Evolutionary conservation across 2,329 filamentous ascomycete species (phyloP), one percentile per base, ranked within the genome.

Genomic region (Talaromyces atroroseus): DNA sequence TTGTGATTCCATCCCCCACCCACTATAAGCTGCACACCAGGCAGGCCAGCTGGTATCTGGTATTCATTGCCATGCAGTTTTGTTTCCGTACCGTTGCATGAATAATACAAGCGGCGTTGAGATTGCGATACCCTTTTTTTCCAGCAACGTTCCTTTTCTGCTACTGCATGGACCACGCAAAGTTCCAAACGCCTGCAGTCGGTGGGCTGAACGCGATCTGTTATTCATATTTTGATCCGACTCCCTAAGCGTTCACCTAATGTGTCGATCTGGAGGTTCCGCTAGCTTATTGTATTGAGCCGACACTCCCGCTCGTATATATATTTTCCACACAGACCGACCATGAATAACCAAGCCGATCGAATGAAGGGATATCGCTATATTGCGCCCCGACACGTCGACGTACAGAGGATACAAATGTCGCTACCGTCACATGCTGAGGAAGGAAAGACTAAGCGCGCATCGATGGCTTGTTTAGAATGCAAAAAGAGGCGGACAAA

Each of bases 401-500:
- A 51, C 45, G 16, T 32, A 49, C 55, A 49, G 40, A 21, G 24
- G 16, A 29, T 16, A n/a, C 46, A 40, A 45, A 47, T 40, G 2
- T 46, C 51, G 48, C 24, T 21, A 45, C 4, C 51, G 11, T 12
- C 54, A 42, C 53, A 55, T 21, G 52, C 63, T 32, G 70, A 73
- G 20, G 70, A 73, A 21, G 59, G 56, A 48, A 67, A 67, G 49
- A 66, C 67, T 47, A 71, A 67, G 56, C 63, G 71, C 51, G 71
- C 69, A 12, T 72, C 71, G 7, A 69, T 67, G 16, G 71, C 71
- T 32, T 73, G 71, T 59, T 63, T 61, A 34, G 69, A 73, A 59
- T 73, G 71, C 60, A 68, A 73, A 59, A 65, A 62, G 54, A 65
- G 69, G 52, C 68, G 71, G 44, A 72, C 68, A 48, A 72, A 67